Evolutionary conservation across 352 stramenopile species (phyloP), one percentile per base, ranked within the genome.

Genomic region (Phytophthora citrophthora): DNA sequence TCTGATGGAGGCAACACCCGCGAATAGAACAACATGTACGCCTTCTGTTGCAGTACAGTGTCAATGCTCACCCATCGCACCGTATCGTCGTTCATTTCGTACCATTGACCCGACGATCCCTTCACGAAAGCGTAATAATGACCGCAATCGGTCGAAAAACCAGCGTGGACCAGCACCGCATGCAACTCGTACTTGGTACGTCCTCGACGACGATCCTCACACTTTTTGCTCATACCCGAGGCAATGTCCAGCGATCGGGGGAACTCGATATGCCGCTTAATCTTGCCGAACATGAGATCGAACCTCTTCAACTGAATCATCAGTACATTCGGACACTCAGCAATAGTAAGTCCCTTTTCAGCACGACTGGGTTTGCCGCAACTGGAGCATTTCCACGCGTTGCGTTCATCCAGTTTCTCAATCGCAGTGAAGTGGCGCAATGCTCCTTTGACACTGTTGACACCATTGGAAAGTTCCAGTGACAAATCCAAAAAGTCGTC

Each of bases 221-320:
- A 77, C 15, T 23, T 71, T 67, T 88, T 88, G 47, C 59, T 78
- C 76, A 91, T 90, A 4, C 75, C 69, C 1, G 74, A 51, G 1
- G 77, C 62, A 50, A 97, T 77, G 47, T 95, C 77, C 15, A 97
- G 67, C n/a, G 63, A 67, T 8, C 74, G 65, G 13, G 60, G 69
- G 54, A 97, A 97, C 52, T 81, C 73, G 40, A 97, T 82, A 59
- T 93, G 82, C 26, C 92, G 91, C 56, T 92, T 93, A 51, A 97
- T 91, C 74, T 97, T 97, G 49, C 83, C 88, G 32, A 86, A 88
- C 68, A 91, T 89, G 34, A 76, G 74, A 43, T 95, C 88, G 59
- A 97, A 98, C 23, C 92, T 83, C 72, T 98, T 98, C 16, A 98
- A 76, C 59, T 98, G 92, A 10, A 97, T 70, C 38, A 96, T 89